Evolutionary conservation across 2,329 filamentous ascomycete genomes (phyloP).

Genomic region (Colletotrichum sp.): DNA sequence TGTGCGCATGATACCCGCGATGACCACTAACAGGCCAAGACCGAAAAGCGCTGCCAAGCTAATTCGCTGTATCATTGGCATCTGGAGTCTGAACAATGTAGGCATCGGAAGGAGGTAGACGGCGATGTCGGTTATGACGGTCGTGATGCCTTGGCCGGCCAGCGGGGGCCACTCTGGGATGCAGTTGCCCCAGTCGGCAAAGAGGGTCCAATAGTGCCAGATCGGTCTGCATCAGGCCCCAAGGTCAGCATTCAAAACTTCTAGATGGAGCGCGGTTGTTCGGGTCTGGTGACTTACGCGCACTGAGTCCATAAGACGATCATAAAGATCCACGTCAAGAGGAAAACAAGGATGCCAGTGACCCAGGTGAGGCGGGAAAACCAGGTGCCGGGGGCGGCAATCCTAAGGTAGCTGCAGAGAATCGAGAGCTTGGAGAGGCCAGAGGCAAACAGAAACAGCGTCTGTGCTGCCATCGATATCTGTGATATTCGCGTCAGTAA

Average conservation of each 20-base stretch:
- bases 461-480: conserved; percentile 44
- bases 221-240: conserved; percentile 15
- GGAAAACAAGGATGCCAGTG: conserved; percentile 30
- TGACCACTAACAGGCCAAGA: conserved; percentile 40
- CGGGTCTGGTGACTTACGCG: conserved; percentile 26
- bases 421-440: conserved; percentile 44
- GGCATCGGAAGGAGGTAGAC: conserved; percentile 43
- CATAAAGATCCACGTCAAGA: conserved; percentile 35
- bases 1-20: conserved; percentile 38
- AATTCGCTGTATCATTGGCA: conserved; percentile 37
- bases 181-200: conserved; percentile 26
- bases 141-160: conserved; percentile 35
- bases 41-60: conserved; percentile 41
- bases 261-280: background rate
- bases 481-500: conserved; percentile 22
- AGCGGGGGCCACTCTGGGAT: conserved; percentile 31
- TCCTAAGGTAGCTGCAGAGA: conserved; percentile 42
- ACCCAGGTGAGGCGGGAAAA: conserved; percentile 36
- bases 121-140: conserved; percentile 36
- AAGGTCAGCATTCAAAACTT: background rate
- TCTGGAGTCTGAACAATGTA: conserved; percentile 33
- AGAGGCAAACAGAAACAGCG: conserved; percentile 43
- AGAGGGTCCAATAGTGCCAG: conserved; percentile 32
- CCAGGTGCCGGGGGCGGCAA: conserved; percentile 36
- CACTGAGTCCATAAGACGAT: conserved; percentile 42